Evolutionary conservation across 805 yeast species (phyloP).

Genomic region (Brettanomyces anomalus): DNA sequence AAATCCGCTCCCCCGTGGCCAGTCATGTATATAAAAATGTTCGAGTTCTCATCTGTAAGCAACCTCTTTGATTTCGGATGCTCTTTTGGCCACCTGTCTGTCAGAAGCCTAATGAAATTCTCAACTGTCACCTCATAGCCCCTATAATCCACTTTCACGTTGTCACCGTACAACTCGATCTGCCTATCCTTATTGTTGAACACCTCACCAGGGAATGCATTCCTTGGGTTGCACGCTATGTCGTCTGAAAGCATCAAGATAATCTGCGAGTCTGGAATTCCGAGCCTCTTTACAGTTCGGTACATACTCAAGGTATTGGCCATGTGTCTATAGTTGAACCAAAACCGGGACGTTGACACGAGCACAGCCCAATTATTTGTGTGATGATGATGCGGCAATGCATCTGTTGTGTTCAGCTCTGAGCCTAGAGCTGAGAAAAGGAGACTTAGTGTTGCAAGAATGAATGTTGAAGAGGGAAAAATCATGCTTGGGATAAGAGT

Average conservation of each 20-base stretch:
- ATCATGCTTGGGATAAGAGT: too few species aligned
- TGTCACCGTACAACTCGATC: constrained; percentile 87
- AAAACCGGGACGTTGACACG: constrained; percentile 91
- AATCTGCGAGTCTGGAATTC: constrained; percentile 96
- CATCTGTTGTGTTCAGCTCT: neutral
- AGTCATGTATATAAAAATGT: constrained; percentile 89
- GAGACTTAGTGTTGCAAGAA: too few species aligned
- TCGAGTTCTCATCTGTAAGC: constrained; percentile 87
- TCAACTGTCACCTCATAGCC: constrained; percentile 99
- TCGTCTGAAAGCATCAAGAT: constrained; percentile 95
- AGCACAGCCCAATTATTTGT: constrained; percentile 77
- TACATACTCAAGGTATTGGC: constrained; percentile 93
- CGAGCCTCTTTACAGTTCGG: constrained; percentile 89
- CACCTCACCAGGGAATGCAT: constrained; percentile 92
- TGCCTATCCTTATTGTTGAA: constrained; percentile 90
- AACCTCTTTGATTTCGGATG: constrained; percentile 90
- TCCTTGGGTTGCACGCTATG: constrained; percentile 93
- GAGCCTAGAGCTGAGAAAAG: neutral
- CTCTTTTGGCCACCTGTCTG: constrained; percentile 92
- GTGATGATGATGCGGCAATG: constrained; percentile 25
- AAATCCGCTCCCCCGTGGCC: constrained; percentile 99
- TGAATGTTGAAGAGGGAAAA: too few species aligned
- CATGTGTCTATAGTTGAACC: constrained; percentile 98
- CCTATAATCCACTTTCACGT: constrained; percentile 90
- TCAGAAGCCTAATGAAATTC: constrained; percentile 81